Evolutionary conservation across 208 protist species (phyloP).

Genomic region (Jaenimonas drosophilae): DNA sequence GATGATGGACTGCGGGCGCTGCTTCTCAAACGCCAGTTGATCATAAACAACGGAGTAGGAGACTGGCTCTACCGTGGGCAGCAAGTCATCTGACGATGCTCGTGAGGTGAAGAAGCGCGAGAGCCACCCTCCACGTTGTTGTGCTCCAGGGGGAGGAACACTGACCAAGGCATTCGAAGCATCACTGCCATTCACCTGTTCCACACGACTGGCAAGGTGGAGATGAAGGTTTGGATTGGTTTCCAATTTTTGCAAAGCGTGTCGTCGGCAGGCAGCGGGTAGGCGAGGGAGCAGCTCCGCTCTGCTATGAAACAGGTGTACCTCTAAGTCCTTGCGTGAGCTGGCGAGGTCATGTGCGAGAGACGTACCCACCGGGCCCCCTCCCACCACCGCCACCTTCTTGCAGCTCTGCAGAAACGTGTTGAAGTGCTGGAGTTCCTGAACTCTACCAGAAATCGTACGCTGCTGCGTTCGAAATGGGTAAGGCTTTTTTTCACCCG

Average conservation of each 20-base stretch:
- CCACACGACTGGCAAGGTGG: constrained; percentile 35
- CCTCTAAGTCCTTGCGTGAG: constrained; percentile 41
- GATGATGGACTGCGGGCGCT: constrained; percentile 55
- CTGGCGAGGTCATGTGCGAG: constrained; percentile 56
- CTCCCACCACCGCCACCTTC: constrained; percentile 79
- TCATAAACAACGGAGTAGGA: constrained; percentile 40
- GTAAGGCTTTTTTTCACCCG: constrained; percentile 72
- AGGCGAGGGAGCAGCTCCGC: constrained; percentile 51
- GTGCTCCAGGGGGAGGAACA: not conserved
- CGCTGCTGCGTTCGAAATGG: constrained; percentile 59
- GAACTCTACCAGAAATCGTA: constrained; percentile 58
- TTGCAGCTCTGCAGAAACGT: constrained; percentile 50
- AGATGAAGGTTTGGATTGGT: constrained; percentile 36
- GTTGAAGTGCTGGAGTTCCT: constrained; percentile 73
- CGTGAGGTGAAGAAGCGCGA: constrained; percentile 3
- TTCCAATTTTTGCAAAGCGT: constrained; percentile 46
- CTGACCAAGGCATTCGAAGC: too few relatives aligned
- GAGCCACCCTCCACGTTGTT: constrained; percentile 5
- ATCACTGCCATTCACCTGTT: constrained; percentile 16
- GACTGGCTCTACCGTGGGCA: constrained; percentile 12
- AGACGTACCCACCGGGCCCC: constrained; percentile 66
- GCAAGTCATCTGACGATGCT: too few relatives aligned
- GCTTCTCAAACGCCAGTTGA: constrained; percentile 23
- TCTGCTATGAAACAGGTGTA: constrained; percentile 68
- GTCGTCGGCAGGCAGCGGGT: constrained; percentile 39